A percentile compares a stretch with the other conserved stretches of the same genome.
Evolutionary conservation across 768 basidiomycete species (phyloP).

Genomic region (Pisolithus orientalis): DNA sequence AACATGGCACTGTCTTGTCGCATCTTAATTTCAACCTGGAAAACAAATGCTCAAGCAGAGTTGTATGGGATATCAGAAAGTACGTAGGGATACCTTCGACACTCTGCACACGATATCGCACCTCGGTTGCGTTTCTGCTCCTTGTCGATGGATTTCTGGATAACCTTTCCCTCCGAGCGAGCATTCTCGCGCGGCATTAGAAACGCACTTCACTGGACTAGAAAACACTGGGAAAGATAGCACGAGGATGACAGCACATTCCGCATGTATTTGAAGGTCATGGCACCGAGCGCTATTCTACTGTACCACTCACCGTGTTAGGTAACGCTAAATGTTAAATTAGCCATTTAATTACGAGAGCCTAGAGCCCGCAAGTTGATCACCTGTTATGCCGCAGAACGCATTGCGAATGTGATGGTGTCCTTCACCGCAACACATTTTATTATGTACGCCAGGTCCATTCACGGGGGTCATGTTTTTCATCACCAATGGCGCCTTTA

Average conservation of each 20-base stretch:
- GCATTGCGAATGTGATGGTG: too few species aligned
- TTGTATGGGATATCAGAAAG: neutral
- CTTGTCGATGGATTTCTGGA: conserved; percentile 53
- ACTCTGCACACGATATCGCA: conserved; percentile 52
- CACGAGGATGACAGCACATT: neutral
- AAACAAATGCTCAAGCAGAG: neutral
- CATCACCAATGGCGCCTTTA: too few species aligned
- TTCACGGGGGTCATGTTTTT: too few species aligned
- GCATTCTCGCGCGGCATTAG: conserved; percentile 45
- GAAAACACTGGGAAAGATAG: neutral
- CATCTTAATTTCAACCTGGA: conserved; percentile 63
- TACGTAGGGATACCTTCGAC: conserved; percentile 41
- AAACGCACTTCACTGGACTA: neutral
- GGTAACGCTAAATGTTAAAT: too few species aligned
- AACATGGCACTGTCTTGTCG: conserved; percentile 59
- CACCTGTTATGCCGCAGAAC: too few species aligned
- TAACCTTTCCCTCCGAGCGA: conserved; percentile 26
- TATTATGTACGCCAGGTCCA: too few species aligned
- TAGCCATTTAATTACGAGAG: too few species aligned
- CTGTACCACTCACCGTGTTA: too few species aligned
- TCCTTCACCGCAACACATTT: too few species aligned
- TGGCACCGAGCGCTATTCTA: too few species aligned
- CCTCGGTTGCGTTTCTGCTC: conserved; percentile 61
- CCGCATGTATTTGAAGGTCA: neutral
- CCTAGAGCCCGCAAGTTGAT: too few species aligned